phyloP scores from a whole-genome alignment of 305 asterid species.

The Fraxinus xanthoxyloides region DNA sequence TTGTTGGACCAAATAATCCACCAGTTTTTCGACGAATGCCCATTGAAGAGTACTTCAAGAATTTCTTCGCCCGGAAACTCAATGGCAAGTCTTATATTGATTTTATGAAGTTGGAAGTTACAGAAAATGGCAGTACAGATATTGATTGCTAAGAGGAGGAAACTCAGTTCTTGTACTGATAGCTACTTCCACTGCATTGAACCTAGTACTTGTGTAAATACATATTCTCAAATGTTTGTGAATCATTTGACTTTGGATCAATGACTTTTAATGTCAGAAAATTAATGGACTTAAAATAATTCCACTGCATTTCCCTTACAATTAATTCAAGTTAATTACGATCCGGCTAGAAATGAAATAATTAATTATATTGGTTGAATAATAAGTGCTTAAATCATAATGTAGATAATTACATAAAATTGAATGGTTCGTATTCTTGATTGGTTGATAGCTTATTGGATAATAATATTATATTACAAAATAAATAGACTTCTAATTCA shows the following conservation, averaged over 20 bases:
- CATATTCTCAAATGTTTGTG: background rate
- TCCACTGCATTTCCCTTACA: background rate
- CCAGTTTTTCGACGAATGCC: conserved; percentile 31
- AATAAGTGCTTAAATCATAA: background rate
- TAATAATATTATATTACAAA: background rate
- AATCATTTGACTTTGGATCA: background rate
- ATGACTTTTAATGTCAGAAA: background rate
- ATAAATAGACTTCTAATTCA: background rate
- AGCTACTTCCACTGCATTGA: background rate
- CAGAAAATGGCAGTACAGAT: background rate
- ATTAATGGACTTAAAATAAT: background rate
- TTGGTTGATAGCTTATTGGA: background rate
- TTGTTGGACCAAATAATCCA: conserved; percentile 26
- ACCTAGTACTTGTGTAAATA: too few species aligned
- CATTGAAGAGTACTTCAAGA: conserved; percentile 30
- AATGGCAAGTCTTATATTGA: conserved; percentile 42
- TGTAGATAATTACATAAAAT: background rate
- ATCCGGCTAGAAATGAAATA: background rate
- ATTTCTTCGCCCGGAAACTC: conserved; percentile 36
- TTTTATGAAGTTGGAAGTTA: conserved; percentile 32
- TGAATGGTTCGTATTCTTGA: background rate
- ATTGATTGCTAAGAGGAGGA: background rate
- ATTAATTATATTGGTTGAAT: background rate
- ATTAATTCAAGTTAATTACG: background rate
- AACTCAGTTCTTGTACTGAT: background rate